Evolutionary conservation across 202 grass and related monocot genomes (phyloP), one percentile per base, ranked within the genome.

Genomic region (Panicum virgatum): DNA sequence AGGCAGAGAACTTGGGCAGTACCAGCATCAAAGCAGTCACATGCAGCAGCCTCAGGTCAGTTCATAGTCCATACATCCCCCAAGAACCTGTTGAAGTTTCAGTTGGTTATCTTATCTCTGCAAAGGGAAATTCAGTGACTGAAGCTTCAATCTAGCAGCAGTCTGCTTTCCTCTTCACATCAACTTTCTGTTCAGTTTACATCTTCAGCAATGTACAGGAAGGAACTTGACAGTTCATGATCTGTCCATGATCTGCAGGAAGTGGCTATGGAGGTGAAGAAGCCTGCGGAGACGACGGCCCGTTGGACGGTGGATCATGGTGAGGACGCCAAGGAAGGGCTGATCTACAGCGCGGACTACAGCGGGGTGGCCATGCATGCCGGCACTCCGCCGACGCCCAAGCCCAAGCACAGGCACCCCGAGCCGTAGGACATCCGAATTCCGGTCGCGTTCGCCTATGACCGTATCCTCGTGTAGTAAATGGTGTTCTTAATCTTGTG

Each of bases 301-400:
- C 16, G 36, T 0, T 52, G 58, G 88, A 45, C 15, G 23, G 72
- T 8, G 32, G 63, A 52, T 29, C 16, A 64, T 15, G 68, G 66
- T 0, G 78, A 52, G 9, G 83, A 73, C 7, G 67, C 18, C 3
- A 43, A 64, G 52, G 68, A 68, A 69, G 83, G 83, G 15, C 62
- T 83, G 75, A 80, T 90, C 79, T 68, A 67, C 68, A 90, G 75
- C 34, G 79, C 51, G 36, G 88, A 90, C 37, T 90, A 90, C 83
- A 86, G 80, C 53, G 27, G 51, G 20, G 88, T 90, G 79, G 52
- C 75, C 20, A 83, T 90, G 88, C 88, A 90, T 47, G 70, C 29
- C 6, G 8, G 68, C 14, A 79, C 88, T 26, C 83, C 80, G 5
- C 9, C 46, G 9, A 72, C 80, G 9, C 9, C 46, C 16, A 72